These are phyloP conservation scores for Omphalea diandra DNA, from an alignment of 441 rosid species.

Conservation along the genomic window DNA sequence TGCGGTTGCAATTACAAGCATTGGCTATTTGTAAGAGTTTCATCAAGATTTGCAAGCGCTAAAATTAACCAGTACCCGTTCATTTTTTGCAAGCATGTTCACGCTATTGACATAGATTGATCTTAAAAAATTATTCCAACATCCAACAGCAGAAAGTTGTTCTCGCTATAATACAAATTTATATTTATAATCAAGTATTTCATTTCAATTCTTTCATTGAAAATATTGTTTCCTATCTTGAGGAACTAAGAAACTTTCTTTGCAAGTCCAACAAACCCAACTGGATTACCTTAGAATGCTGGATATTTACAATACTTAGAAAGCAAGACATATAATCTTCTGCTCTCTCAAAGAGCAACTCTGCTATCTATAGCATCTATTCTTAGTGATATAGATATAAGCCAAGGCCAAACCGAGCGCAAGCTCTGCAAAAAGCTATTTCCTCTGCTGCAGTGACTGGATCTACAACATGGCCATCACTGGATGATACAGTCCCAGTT, in stretches of 20 bases:
- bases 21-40: too few species aligned
- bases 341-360: background rate
- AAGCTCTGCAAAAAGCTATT: constrained; percentile 91
- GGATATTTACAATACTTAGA: constrained; percentile 28
- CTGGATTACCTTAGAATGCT: constrained; percentile 4
- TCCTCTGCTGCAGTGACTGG: constrained; percentile 93
- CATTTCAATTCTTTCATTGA: background rate
- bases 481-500: constrained; percentile 67
- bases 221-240: background rate
- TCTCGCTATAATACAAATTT: background rate
- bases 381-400: constrained; percentile 84
- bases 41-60: too few species aligned
- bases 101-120: background rate
- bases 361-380: constrained; percentile 28
- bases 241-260: background rate
- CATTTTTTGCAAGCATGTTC: too few species aligned
- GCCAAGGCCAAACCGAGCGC: constrained; percentile 97
- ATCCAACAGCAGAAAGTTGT: background rate
- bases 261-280: constrained; percentile 3
- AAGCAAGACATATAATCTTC: constrained; percentile 17
- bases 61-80: too few species aligned
- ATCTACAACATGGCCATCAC: constrained; percentile 46
- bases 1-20: too few species aligned
- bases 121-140: background rate
- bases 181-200: background rate